A percentile compares a stretch with the other conserved stretches of the same genome.
Evolutionary conservation across 2,329 filamentous ascomycete genomes (phyloP).

Genomic region (Apiospora arundinis): DNA sequence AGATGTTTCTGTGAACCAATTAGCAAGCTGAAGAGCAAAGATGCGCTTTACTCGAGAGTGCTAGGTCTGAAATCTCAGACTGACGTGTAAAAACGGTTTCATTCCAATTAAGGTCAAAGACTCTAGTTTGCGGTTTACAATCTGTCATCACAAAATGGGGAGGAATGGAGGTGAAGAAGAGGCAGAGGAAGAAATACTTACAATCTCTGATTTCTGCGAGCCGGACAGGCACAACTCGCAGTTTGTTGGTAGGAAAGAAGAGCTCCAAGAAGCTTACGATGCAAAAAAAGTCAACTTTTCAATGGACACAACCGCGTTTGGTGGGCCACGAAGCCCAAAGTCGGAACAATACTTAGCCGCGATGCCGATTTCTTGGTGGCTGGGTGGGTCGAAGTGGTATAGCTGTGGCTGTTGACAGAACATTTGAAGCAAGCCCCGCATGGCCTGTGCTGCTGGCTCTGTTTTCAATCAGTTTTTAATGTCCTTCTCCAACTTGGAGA

Average conservation of each 20-base stretch:
- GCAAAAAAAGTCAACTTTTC: constrained; percentile 30
- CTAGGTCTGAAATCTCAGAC: constrained; percentile 68
- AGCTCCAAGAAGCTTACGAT: constrained; percentile 18
- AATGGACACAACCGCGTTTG: constrained; percentile 16
- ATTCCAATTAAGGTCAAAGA: constrained; percentile 86
- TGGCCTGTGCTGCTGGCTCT: neutral
- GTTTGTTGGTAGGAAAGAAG: constrained; percentile 18
- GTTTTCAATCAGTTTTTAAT: too few species aligned
- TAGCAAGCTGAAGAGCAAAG: constrained; percentile 18
- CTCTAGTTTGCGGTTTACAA: constrained; percentile 84
- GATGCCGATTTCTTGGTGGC: neutral
- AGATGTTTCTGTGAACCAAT: constrained; percentile 18
- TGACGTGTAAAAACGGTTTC: constrained; percentile 93
- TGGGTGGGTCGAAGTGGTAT: neutral
- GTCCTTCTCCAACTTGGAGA: constrained; percentile 1
- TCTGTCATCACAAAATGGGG: constrained; percentile 74
- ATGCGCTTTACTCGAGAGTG: constrained; percentile 4
- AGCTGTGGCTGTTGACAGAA: neutral
- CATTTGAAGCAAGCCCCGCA: constrained; percentile 13
- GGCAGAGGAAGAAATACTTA: constrained; percentile 15
- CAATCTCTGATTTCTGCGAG: neutral
- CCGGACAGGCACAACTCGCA: constrained; percentile 14
- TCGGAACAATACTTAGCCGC: constrained; percentile 20
- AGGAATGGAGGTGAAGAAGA: constrained; percentile 16
- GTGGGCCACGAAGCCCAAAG: constrained; percentile 25